A percentile compares a stretch with the other conserved stretches of the same genome.
phyloP scores from a whole-genome alignment of 768 basidiomycete species.

The Sarcomyxa edulis region DNA sequence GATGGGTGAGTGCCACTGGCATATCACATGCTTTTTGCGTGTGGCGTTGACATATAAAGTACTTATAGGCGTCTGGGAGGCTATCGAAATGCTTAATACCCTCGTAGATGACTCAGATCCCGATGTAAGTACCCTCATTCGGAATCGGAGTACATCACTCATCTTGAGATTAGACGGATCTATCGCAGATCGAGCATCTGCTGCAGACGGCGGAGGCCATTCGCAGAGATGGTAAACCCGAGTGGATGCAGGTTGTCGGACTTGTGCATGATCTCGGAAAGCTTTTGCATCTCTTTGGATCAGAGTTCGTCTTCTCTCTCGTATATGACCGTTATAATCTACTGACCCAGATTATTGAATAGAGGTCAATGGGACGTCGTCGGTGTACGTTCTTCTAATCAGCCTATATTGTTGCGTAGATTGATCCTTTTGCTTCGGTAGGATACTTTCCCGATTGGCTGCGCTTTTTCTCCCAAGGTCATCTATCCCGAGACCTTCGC shows the following conservation, averaged over 20 bases:
- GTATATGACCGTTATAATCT: neutral
- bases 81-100: constrained; percentile 81
- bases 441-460: constrained; percentile 65
- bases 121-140: constrained; percentile 42
- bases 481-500: constrained; percentile 75
- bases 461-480: constrained; percentile 77
- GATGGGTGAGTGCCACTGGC: constrained; percentile 40
- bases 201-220: constrained; percentile 91
- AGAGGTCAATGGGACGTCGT: constrained; percentile 91
- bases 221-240: constrained; percentile 76
- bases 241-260: constrained; percentile 88
- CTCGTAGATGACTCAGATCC: constrained; percentile 89
- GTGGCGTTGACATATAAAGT: neutral
- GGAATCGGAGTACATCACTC: too few species aligned
- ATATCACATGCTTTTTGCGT: neutral
- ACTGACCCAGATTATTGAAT: neutral
- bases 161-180: constrained; percentile 43
- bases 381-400: constrained; percentile 44
- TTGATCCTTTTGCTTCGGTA: constrained; percentile 14
- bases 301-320: constrained; percentile 28
- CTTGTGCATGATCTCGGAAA: constrained; percentile 91
- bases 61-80: constrained; percentile 63
- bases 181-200: constrained; percentile 86
- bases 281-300: constrained; percentile 77
- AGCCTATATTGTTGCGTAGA: too few species aligned